Evolutionary conservation across 306 rosid genomes (phyloP), one percentile per base, ranked within the genome.

Genomic region (Begonia loranthoides): DNA sequence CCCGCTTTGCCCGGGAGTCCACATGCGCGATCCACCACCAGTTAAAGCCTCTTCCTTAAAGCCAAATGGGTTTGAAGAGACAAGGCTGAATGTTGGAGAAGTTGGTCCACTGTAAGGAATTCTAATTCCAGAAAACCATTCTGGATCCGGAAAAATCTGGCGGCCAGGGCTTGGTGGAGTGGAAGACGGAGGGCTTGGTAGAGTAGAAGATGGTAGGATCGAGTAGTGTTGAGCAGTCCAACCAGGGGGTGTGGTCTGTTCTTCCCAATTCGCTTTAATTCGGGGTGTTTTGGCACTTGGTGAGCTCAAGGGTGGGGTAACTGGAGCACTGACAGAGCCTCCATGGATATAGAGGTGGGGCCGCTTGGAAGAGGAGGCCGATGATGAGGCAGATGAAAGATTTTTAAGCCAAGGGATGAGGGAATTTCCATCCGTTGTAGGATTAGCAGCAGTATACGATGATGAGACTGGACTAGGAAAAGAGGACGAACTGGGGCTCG

Each of bases 1-100:
- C 64, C 93, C 95, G 56, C 96, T 88, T 66, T 77, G 93, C 39
- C 93, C 94, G 33, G 94, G 96, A 53, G 88, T 79, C 88, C 94
- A 84, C 94, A 79, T 76, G 51, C 73, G 72, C 54, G 93, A 84
- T 15, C 92, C 83, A 34, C 78, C 66, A 52, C 80, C 82, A 47
- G 70, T 66, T 56, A 61, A 58, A 54, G 68, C 75, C 55, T 84
- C 87, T 15, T 87, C 96, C 62, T 68, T 79, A 60, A 84, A 72
- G 50, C 85, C 94, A 70, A 88, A 79, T 22, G 95, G 97, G 62
- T 88, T 84, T 3, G 88, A 48, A 50, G 93, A 62, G 41, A 88
- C 89, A 45, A 84, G 76, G 66, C 84, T 88, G 60, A 84, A 84
- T 57, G 97, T 81, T 22, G 95, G 93, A 63, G 97, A 84, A 57